phyloP scores from a whole-genome alignment of 1,284 basidiomycete genomes.

The Fomes fomentarius region DNA sequence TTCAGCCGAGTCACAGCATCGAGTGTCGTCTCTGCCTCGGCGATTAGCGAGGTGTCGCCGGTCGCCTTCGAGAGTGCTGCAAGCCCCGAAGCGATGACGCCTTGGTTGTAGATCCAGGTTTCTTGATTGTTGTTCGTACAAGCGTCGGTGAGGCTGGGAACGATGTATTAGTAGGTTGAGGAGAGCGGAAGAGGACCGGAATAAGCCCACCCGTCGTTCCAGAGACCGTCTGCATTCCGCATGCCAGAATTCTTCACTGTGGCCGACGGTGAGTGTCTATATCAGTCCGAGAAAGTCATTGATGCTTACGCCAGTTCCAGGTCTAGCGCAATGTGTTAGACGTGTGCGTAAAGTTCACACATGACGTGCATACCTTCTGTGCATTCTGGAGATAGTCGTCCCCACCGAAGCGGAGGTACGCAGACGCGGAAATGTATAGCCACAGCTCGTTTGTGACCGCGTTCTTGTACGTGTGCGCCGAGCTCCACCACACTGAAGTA shows the following conservation, averaged over 20 bases:
- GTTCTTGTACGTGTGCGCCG: slow-evolving; percentile 57
- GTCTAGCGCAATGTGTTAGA: slow-evolving; percentile 30
- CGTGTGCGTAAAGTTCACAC: not conserved
- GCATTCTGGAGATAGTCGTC: slow-evolving; percentile 50
- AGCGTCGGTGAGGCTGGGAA: slow-evolving; percentile 13
- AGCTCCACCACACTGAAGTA: slow-evolving; percentile 56
- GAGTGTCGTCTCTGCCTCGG: slow-evolving; percentile 53
- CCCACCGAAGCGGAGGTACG: slow-evolving; percentile 43
- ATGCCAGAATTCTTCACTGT: slow-evolving; percentile 51
- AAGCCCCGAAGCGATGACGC: slow-evolving; percentile 55
- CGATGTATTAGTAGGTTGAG: not conserved
- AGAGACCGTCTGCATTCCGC: slow-evolving; percentile 50
- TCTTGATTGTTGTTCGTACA: slow-evolving; percentile 56
- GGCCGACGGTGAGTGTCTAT: not conserved
- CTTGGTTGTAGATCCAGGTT: slow-evolving; percentile 60
- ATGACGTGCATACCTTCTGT: slow-evolving; percentile 39
- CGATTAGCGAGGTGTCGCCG: slow-evolving; percentile 41
- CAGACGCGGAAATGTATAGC: slow-evolving; percentile 50
- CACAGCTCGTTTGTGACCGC: slow-evolving; percentile 61
- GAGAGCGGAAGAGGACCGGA: not conserved
- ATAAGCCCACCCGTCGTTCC: slow-evolving; percentile 47
- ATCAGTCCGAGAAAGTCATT: not conserved
- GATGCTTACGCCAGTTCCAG: slow-evolving; percentile 50
- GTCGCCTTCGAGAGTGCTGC: slow-evolving; percentile 46
- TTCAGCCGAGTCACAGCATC: slow-evolving; percentile 50